Evolutionary conservation across 495 filamentous ascomycete genomes (phyloP).

Genomic region (Aspergillus funiculosus): DNA sequence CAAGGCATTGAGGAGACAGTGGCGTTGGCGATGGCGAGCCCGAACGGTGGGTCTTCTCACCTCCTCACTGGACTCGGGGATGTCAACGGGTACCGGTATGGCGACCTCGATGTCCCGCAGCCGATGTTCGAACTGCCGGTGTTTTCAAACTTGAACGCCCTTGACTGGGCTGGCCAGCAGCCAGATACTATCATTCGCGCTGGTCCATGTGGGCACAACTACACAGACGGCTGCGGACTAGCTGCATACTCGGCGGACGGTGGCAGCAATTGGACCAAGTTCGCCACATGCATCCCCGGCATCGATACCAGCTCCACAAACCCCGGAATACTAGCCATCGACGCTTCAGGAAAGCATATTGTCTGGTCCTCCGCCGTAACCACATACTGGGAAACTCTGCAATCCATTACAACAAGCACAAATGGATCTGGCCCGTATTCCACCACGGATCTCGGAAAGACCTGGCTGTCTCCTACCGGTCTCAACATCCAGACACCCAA

Average conservation of each 20-base stretch:
- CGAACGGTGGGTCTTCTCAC: constrained; percentile 44
- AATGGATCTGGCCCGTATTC: constrained; percentile 19
- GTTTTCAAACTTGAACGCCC: constrained; percentile 44
- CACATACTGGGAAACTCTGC: constrained; percentile 41
- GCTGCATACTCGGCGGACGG: constrained; percentile 47
- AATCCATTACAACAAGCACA: constrained; percentile 17
- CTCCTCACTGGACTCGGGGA: constrained; percentile 55
- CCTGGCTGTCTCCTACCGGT: constrained; percentile 14
- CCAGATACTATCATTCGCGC: constrained; percentile 49
- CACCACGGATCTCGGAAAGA: constrained; percentile 13
- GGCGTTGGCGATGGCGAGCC: constrained; percentile 46
- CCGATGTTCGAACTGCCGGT: constrained; percentile 46
- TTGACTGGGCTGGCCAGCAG: constrained; percentile 54
- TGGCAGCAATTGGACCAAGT: constrained; percentile 11
- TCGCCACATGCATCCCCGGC: constrained; percentile 14
- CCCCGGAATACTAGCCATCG: constrained; percentile 14
- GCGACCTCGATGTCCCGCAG: constrained; percentile 42
- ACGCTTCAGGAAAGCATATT: constrained; percentile 16
- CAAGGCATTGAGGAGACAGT: constrained; percentile 56
- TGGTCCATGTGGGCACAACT: constrained; percentile 41
- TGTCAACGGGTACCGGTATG: constrained; percentile 49
- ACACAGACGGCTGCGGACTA: constrained; percentile 42
- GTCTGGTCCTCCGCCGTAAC: constrained; percentile 36
- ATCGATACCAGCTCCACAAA: constrained; percentile 10
- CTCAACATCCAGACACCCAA: constrained; percentile 14